Evolutionary conservation across 2,329 filamentous ascomycete genomes (phyloP).

Genomic region (Cyclaneusma minus): DNA sequence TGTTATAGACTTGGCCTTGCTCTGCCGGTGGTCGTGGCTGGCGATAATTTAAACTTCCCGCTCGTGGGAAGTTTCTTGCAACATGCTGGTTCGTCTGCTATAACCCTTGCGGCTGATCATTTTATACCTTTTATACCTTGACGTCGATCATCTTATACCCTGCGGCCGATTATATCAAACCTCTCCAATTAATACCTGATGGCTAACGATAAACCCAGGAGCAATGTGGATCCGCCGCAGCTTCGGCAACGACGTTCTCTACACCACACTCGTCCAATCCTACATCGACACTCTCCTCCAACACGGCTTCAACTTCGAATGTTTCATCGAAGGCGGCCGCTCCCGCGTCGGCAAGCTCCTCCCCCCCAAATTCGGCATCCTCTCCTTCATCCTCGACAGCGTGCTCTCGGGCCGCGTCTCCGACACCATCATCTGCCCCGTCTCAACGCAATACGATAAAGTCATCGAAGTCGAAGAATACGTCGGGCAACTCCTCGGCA

Average conservation of each 20-base stretch:
- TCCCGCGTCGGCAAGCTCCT: constrained; percentile 88
- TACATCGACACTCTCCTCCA: constrained; percentile 90
- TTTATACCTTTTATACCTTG: no score
- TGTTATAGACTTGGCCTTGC: constrained; percentile 87
- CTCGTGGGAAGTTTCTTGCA: constrained; percentile 81
- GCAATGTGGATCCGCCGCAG: constrained; percentile 92
- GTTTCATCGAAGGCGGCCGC: constrained; percentile 90
- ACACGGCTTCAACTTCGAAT: constrained; percentile 87
- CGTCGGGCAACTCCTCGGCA: constrained; percentile 81
- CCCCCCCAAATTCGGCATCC: constrained; percentile 87
- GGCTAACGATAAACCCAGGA: constrained; percentile 22
- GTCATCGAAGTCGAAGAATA: constrained; percentile 97
- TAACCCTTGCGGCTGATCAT: no score
- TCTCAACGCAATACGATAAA: constrained; percentile 97
- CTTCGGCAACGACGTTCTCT: constrained; percentile 84
- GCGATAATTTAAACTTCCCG: constrained; percentile 93
- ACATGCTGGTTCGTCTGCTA: constrained; percentile 47
- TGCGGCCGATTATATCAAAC: no score
- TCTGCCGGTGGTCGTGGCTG: constrained; percentile 81
- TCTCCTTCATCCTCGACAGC: constrained; percentile 83
- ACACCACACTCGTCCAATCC: constrained; percentile 82
- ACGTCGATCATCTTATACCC: no score
- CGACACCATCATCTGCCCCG: constrained; percentile 86
- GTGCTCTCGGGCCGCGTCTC: constrained; percentile 75
- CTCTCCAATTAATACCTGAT: background rate